These are phyloP conservation scores for Talaromyces borbonicus DNA, from an alignment of 495 filamentous ascomycete genomes.

Conservation along the genomic window DNA sequence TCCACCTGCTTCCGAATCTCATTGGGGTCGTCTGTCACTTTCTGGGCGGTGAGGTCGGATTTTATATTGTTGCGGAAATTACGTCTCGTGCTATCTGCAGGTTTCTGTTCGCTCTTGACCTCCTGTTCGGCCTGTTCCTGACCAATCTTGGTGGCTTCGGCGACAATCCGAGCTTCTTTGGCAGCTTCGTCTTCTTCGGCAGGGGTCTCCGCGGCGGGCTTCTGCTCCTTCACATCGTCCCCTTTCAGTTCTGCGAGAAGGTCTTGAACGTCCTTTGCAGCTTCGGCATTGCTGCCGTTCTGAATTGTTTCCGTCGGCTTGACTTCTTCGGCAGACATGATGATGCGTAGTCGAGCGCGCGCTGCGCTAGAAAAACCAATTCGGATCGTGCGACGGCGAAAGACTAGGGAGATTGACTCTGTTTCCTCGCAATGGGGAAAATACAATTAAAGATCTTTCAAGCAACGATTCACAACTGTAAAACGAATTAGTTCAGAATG, in stretches of 20 bases:
- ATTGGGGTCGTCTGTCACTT: conserved; percentile 59
- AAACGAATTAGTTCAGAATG: not conserved
- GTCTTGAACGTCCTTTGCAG: conserved; percentile 38
- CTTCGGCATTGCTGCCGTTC: conserved; percentile 28
- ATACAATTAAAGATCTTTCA: no score
- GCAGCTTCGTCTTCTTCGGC: conserved; percentile 8
- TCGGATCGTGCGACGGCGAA: no score
- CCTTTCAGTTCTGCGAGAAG: conserved; percentile 38
- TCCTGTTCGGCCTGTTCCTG: conserved; percentile 31
- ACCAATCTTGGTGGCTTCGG: conserved; percentile 34
- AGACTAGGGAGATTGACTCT: no score
- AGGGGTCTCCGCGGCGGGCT: not conserved
- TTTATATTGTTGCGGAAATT: conserved; percentile 40
- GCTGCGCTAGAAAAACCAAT: conserved; percentile 2
- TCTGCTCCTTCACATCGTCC: conserved; percentile 15
- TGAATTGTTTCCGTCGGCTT: conserved; percentile 17
- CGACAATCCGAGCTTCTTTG: conserved; percentile 37
- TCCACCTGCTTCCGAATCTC: conserved; percentile 85
- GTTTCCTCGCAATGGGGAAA: no score
- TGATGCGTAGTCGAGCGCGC: not conserved
- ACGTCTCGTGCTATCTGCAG: conserved; percentile 13
- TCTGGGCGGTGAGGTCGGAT: conserved; percentile 52
- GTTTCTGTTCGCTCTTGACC: conserved; percentile 16
- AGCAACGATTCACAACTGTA: no score
- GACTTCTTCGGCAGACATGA: conserved; percentile 37